Conservation (phyloP, 495 filamentous ascomycete species). For the Zalerion maritima region DNA sequence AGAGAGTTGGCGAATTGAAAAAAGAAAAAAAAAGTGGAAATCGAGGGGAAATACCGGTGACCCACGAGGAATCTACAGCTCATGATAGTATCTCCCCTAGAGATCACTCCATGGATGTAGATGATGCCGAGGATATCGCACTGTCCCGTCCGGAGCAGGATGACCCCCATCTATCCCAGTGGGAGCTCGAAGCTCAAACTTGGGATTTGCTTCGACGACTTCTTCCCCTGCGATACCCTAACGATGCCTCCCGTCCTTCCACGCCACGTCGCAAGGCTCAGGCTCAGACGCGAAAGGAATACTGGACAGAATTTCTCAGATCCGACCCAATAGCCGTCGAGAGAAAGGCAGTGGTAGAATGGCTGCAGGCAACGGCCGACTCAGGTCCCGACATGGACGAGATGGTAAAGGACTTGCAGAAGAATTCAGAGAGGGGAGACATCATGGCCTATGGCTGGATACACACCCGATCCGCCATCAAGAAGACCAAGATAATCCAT, state of each 20-base stretch:
- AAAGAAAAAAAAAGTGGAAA: constrained; percentile 13
- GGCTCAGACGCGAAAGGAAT: constrained; percentile 10
- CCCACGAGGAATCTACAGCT: constrained; percentile 2
- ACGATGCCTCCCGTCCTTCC: constrained; percentile 14
- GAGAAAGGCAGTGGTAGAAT: constrained; percentile 61
- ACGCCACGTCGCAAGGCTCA: constrained; percentile 5
- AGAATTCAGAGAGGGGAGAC: constrained; percentile 43
- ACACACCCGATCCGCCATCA: constrained; percentile 78
- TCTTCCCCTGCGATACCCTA: constrained; percentile 33
- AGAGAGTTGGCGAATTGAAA: constrained; percentile 19
- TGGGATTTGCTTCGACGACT: constrained; percentile 68
- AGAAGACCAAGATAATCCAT: constrained; percentile 69
- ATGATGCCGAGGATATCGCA: constrained; percentile 1
- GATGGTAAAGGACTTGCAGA: constrained; percentile 59
- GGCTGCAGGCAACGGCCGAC: constrained; percentile 62
- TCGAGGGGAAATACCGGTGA: constrained; percentile 16
- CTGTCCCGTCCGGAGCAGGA: constrained; percentile 36
- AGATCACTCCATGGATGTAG: constrained; percentile 3
- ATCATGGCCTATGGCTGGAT: constrained; percentile 81
- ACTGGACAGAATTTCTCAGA: constrained; percentile 32
- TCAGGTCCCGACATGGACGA: constrained; percentile 55
- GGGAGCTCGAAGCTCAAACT: constrained; percentile 65
- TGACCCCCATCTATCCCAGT: constrained; percentile 37
- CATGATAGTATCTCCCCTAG: constrained; percentile 1
- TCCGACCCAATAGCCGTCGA: constrained; percentile 43